Evolutionary conservation across 371 early-diverging fungal genomes (phyloP).

Genomic region (Mucor velutinosus): DNA sequence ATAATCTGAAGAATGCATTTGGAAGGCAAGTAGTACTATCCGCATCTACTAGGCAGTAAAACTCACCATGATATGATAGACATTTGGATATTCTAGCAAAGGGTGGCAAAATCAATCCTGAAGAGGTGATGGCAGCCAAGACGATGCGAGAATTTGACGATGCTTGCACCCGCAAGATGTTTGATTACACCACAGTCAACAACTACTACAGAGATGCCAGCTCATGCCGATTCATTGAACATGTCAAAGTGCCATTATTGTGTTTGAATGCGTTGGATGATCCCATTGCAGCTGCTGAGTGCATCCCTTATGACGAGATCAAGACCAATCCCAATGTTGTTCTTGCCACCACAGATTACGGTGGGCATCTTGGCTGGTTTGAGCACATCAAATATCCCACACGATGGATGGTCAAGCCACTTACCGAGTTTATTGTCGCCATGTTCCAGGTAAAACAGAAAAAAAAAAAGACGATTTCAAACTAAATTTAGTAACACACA

Average conservation of each 20-base stretch:
- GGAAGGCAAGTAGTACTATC: slow-evolving; percentile 28
- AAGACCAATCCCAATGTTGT: slow-evolving; percentile 80
- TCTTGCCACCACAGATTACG: slow-evolving; percentile 82
- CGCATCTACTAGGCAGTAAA: not conserved
- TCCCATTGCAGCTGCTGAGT: slow-evolving; percentile 77
- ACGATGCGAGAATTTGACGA: slow-evolving; percentile 66
- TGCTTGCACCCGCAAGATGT: slow-evolving; percentile 68
- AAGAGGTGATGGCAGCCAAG: slow-evolving; percentile 48
- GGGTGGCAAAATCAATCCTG: slow-evolving; percentile 55
- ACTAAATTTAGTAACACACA: not conserved
- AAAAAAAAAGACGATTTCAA: not conserved
- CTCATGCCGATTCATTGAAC: slow-evolving; percentile 71
- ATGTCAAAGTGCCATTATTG: slow-evolving; percentile 77
- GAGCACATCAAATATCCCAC: slow-evolving; percentile 56
- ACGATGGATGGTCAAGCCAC: slow-evolving; percentile 70
- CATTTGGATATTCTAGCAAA: slow-evolving; percentile 64
- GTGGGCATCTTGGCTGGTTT: slow-evolving; percentile 97
- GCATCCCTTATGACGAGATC: slow-evolving; percentile 79
- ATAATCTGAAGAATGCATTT: slow-evolving; percentile 67
- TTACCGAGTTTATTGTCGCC: slow-evolving; percentile 72
- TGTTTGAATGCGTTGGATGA: slow-evolving; percentile 92
- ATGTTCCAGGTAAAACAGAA: slow-evolving; percentile 34
- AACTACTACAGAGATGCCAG: slow-evolving; percentile 88
- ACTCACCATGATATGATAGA: slow-evolving; percentile 14
- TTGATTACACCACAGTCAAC: slow-evolving; percentile 74